phyloP scores from a whole-genome alignment of 176 grass and related monocot genomes.

The Triticum aestivum region IWGSC_CS_RefSeq_v2.1 NC_057795.1:537822041-537822540 shows the following conservation, averaged over 20 bases:
- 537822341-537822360: neutral
- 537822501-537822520: neutral
- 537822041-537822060: neutral
- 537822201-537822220: neutral
- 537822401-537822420: neutral
- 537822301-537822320: neutral
- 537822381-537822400: neutral
- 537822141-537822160: neutral
- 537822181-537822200: neutral
- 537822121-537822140: neutral
- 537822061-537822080: neutral
- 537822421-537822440: neutral
- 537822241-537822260: neutral
- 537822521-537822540: conserved; percentile 43
- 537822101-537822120: neutral
- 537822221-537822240: neutral
- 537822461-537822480: conserved; percentile 12
- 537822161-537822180: neutral
- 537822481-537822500: neutral
- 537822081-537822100: neutral
- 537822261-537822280: neutral
- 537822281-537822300: neutral
- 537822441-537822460: neutral
- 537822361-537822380: neutral
- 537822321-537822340: neutral